These are phyloP conservation scores for Microdochium nivale DNA, from an alignment of 2,329 filamentous ascomycete genomes.

Conservation along the genomic window DNA sequence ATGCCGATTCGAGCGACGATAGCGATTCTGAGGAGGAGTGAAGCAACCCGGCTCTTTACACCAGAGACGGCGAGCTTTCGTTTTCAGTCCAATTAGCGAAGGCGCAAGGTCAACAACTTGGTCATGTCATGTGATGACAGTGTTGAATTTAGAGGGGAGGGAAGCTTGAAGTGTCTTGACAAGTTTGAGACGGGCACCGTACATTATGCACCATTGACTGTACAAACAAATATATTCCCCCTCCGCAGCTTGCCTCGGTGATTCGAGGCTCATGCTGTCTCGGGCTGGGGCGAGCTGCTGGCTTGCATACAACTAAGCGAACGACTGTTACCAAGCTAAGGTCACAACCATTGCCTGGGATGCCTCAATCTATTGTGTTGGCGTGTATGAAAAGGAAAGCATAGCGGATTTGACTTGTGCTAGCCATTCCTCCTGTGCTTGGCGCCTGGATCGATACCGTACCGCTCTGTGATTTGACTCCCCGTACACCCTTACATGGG, in stretches of 20 bases:
- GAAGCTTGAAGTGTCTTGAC: background rate
- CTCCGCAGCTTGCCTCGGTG: background rate
- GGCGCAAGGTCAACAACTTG: background rate
- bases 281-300: too few species aligned
- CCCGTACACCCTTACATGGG: too few species aligned
- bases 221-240: background rate
- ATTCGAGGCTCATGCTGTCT: background rate
- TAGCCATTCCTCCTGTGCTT: too few species aligned
- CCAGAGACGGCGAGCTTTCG: background rate
- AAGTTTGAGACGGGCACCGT: background rate
- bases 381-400: too few species aligned
- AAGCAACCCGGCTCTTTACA: background rate
- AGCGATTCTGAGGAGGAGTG: constrained; percentile 42
- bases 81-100: background rate
- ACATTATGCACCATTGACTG: background rate
- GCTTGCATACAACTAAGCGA: background rate
- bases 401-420: too few species aligned
- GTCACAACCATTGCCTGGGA: too few species aligned
- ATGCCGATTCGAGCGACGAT: constrained; percentile 38
- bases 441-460: too few species aligned
- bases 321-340: too few species aligned
- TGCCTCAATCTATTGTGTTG: too few species aligned
- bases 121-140: background rate
- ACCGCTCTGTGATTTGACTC: too few species aligned
- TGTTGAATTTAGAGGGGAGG: background rate